Base-by-base conservation (phyloP, 2,329 filamentous ascomycete genomes). In the Colletotrichum spinosum region DNA sequence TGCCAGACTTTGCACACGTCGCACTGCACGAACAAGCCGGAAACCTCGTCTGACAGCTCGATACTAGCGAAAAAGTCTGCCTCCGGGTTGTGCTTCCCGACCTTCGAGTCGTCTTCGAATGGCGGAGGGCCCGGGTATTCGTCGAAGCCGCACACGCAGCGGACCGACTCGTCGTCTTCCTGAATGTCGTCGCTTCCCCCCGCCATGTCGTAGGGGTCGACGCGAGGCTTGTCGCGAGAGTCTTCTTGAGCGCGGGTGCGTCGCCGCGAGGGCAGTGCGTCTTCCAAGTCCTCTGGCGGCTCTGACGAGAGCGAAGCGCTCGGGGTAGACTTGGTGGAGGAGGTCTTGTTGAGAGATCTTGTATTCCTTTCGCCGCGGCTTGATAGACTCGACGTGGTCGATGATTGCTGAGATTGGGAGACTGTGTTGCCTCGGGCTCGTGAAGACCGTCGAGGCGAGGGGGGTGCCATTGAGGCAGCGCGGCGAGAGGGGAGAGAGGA, bases 1-100 rank as follows among this genome's bases (percentile, higher is more conserved):
- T 99, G 96, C 96, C 95, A 99, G 69, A 98, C 96, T 77, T 97
- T 97, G 84, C 96, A 99, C 69, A 92, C 85, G 80, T 98, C 96
- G 86, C 96, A 99, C 82, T 98, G 95, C 70, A 99, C 94, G 79
- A 97, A 99, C 79, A 98, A 91, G 56, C 94, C 95, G 49, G 95
- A 96, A 70, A 95, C 86, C 70, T 98, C 95, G 73, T 97, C 94
- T 38, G 90, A 88, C 68, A 93, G 84, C 69, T 89, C 81, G 80
- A 89, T 80, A 77, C 84, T 78, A 77, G 85, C 79, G 80, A 88
- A 80, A 76, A 85, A 79, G 72, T 89, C 83, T 68, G 83, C 77
- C 72, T 88, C 83, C 73, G 83, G 83, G 64, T 86, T 84, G 65
- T 88, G 84, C 71, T 88, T 88, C 67, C 79, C 81, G 53, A 81